These are phyloP conservation scores for Dactylorhiza incarnata DNA, from an alignment of 106 monocot genomes.

Conservation along the genomic window DNA sequence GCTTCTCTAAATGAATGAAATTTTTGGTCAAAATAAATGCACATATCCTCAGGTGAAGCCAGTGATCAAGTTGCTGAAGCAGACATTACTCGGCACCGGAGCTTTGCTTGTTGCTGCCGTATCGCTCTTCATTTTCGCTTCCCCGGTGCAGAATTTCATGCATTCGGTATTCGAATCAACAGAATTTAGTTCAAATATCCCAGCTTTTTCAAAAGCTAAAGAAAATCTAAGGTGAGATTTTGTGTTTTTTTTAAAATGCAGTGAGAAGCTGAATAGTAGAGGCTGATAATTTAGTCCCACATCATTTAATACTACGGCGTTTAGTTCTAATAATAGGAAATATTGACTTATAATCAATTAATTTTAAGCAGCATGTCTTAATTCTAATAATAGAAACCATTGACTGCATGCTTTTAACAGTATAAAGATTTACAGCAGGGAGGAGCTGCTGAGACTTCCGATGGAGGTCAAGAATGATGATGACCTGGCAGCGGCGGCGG, in stretches of 20 bases:
- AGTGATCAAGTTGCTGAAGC: slow-evolving; percentile 57
- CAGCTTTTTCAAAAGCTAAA: slow-evolving; percentile 25
- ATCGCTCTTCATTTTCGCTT: slow-evolving; percentile 45
- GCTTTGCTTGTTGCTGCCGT: slow-evolving; percentile 32
- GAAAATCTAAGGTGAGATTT: slow-evolving; percentile 25
- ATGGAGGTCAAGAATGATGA: slow-evolving; percentile 43
- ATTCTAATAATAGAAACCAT: no score
- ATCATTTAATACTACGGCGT: no score
- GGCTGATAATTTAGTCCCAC: no score
- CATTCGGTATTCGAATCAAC: slow-evolving; percentile 29
- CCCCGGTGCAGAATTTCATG: slow-evolving; percentile 36
- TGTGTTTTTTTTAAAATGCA: background rate
- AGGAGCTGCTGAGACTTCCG: slow-evolving; percentile 45
- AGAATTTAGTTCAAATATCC: background rate
- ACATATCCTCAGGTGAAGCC: slow-evolving; percentile 34
- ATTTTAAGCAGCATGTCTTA: no score
- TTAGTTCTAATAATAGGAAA: no score
- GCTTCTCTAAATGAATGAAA: no score
- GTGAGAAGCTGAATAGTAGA: no score
- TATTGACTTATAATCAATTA: no score
- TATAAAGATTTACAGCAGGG: slow-evolving; percentile 25
- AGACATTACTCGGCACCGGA: slow-evolving; percentile 54
- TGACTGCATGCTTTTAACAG: background rate
- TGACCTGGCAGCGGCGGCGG: slow-evolving; percentile 55
- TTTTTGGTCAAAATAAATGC: no score